Conservation (phyloP, 2,329 filamentous ascomycete genomes). For the Penicillium griseofulvum region DNA sequence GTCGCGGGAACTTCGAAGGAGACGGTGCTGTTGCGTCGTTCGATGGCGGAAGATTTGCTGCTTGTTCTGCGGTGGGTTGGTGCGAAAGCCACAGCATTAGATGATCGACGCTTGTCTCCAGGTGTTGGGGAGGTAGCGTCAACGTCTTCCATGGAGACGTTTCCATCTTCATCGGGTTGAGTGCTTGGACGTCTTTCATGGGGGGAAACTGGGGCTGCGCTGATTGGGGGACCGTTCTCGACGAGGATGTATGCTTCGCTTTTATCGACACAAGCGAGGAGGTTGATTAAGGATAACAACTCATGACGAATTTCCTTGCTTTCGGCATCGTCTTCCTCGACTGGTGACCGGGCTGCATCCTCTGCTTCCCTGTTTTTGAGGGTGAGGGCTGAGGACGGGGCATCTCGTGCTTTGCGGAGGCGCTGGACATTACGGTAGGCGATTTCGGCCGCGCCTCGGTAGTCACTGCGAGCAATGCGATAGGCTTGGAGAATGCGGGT, state of each 20-base stretch:
- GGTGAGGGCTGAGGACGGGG: constrained; percentile 33
- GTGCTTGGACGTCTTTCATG: constrained; percentile 49
- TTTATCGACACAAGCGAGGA: constrained; percentile 77
- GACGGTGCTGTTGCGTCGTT: constrained; percentile 11
- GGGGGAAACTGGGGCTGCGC: neutral
- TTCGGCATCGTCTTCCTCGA: constrained; percentile 45
- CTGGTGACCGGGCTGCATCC: constrained; percentile 23
- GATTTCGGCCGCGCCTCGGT: constrained; percentile 69
- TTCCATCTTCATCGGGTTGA: constrained; percentile 43
- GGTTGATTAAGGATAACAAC: constrained; percentile 90
- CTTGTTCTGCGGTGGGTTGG: constrained; percentile 21
- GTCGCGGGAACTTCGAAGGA: constrained; percentile 7
- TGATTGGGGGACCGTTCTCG: constrained; percentile 40
- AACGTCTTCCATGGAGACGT: constrained; percentile 41
- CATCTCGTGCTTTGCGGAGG: constrained; percentile 42
- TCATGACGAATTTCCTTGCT: constrained; percentile 61
- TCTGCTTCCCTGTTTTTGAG: constrained; percentile 38
- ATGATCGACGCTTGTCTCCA: constrained; percentile 18
- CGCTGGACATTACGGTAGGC: constrained; percentile 57
- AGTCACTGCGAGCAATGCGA: constrained; percentile 79
- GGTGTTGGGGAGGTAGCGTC: constrained; percentile 18
- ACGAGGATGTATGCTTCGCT: constrained; percentile 74
- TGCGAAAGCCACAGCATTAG: constrained; percentile 21
- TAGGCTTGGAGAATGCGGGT: constrained; percentile 90
- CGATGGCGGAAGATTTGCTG: constrained; percentile 16